These are phyloP conservation scores for Nasturtium officinale DNA, from an alignment of 345 rosid species.

Conservation along the genomic window DNA sequence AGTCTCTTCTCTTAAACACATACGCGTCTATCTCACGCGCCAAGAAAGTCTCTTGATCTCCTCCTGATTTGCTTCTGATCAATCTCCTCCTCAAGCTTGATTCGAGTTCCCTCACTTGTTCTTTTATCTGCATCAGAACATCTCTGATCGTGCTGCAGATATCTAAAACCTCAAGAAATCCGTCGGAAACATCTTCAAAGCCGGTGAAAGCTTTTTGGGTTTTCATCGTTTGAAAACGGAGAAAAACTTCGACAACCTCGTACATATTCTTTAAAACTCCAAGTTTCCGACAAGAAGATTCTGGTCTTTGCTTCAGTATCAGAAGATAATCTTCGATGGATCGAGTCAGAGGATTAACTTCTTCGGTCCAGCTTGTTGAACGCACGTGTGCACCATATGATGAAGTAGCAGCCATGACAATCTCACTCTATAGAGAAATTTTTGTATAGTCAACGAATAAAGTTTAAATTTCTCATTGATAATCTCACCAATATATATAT, in stretches of 20 bases:
- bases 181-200: slow-evolving; percentile 47
- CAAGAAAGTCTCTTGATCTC: slow-evolving; percentile 17
- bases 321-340: slow-evolving; percentile 42
- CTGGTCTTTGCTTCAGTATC: slow-evolving; percentile 36
- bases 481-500: slow-evolving; percentile 26
- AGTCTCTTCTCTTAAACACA: slow-evolving; percentile 41
- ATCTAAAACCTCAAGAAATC: slow-evolving; percentile 49
- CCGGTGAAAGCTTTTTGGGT: slow-evolving; percentile 35
- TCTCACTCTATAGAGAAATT: slow-evolving; percentile 14
- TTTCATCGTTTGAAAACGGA: slow-evolving; percentile 36
- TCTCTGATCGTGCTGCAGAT: slow-evolving; percentile 47
- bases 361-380: slow-evolving; percentile 48
- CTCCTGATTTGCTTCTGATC: slow-evolving; percentile 26
- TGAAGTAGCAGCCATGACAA: slow-evolving; percentile 26
- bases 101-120: slow-evolving; percentile 38
- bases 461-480: slow-evolving; percentile 9
- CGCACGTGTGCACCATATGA: slow-evolving; percentile 41
- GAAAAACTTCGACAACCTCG: slow-evolving; percentile 41
- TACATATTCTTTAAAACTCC: slow-evolving; percentile 45
- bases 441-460: neutral
- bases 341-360: slow-evolving; percentile 43
- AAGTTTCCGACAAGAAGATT: slow-evolving; percentile 33
- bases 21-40: slow-evolving; percentile 36
- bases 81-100: slow-evolving; percentile 45
- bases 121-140: slow-evolving; percentile 45